Base-by-base conservation (phyloP, 352 stramenopile genomes). In the Globisporangium viniferum region DNA sequence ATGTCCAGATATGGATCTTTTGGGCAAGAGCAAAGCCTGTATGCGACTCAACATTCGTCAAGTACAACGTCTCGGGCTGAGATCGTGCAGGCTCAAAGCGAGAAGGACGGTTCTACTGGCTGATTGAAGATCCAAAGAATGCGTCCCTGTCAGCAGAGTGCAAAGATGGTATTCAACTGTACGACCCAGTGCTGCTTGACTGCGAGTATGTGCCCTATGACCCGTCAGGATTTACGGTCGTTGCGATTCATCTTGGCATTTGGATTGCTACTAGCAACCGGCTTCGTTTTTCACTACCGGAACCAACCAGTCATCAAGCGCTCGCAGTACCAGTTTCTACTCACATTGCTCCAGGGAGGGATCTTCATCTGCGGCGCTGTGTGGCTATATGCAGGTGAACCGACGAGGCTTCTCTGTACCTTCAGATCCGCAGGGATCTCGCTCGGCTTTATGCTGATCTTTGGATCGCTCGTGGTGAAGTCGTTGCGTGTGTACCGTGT, bases 241-340 rank as follows among this genome's bases (percentile, higher is more conserved):
- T 82, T 22, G 31, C 73, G 1, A 65, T 70, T 10, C 18, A 20
- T 82, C 14, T 24, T 84, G 24, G 62, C 61, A 7, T 62, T 57
- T 31, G 9, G 77, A 4, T 67, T 84, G 60, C 10, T 82, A 7
- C 53, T 55, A 12, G 51, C 55, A 12, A 74, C 78, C 0, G 66
- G 59, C 3, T 78, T 87, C 22, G 77, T 89, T 3, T 64, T 76
- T 10, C 58, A 66, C 12, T 70, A 79, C 44, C 79, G 82, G 1
- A 53, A 81, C 0, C 64, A 68, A 18, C 78, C 82, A 1, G 76
- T 89, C 33, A 74, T 91, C 64, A 91, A 91, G 64, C 80, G 85
- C 20, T 90, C 82, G 0, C 85, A 93, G 68, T 90, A 76, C 61
- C 78, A 91, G 59, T 80, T 93, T 33, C 62, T 93, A 0, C 56